These are phyloP conservation scores for Mercurialis annua DNA, from an alignment of 345 rosid genomes.

Conservation along the genomic window DNA sequence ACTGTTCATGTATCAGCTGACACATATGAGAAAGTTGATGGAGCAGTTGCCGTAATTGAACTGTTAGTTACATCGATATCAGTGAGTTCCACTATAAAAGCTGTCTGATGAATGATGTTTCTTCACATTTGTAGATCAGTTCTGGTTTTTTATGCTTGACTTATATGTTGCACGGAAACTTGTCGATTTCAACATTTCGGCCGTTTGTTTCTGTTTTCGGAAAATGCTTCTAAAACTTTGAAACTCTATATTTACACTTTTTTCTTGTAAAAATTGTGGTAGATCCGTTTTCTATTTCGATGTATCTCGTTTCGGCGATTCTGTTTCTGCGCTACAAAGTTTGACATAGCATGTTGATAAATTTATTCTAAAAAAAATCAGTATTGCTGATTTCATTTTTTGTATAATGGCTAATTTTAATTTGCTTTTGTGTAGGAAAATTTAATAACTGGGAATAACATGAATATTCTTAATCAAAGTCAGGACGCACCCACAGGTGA, in stretches of 20 bases:
- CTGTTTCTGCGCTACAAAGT: no score
- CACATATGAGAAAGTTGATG: constrained; percentile 82
- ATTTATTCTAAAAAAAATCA: neutral
- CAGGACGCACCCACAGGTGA: constrained; percentile 20
- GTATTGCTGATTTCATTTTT: neutral
- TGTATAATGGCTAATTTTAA: constrained; percentile 3
- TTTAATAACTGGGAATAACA: constrained; percentile 39
- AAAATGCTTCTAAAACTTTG: no score
- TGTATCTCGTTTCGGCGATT: no score
- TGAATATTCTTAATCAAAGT: constrained; percentile 32
- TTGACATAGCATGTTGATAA: neutral
- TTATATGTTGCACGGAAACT: no score
- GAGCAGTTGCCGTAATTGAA: constrained; percentile 76
- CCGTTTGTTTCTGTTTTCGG: no score
- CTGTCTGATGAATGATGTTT: neutral
- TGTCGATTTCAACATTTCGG: no score
- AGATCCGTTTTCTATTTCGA: neutral
- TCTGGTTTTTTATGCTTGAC: no score
- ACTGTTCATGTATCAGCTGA: constrained; percentile 71
- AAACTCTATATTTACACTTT: no score
- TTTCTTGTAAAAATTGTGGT: neutral
- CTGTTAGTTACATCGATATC: constrained; percentile 70
- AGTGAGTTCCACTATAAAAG: constrained; percentile 48
- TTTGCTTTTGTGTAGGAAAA: constrained; percentile 51
- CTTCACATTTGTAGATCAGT: neutral